Evolutionary conservation across 495 filamentous ascomycete genomes (phyloP), one percentile per base, ranked within the genome.

Genomic region (Hyaloscypha finlandica): DNA sequence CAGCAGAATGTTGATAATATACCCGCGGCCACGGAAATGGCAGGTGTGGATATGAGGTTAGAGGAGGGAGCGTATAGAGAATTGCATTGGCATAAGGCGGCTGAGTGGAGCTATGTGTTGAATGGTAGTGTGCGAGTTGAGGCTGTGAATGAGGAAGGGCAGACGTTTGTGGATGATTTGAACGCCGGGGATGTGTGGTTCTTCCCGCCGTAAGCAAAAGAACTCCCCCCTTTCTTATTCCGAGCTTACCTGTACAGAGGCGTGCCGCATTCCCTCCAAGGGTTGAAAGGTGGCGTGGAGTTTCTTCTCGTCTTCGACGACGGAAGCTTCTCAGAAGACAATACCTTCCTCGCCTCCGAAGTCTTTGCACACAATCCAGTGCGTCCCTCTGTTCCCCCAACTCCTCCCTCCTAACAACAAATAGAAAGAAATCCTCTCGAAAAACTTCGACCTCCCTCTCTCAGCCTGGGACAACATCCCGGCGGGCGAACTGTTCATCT

Each of bases 1-100:
- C 88, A 92, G 72, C 82, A 92, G 74, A 89, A 90, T 64, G 74
- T 78, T 2, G 76, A 80, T 11, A 83, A 90, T 20, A 80, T 92
- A 68, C 90, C 90, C 0, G 80, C 78, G 35, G 88, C 89, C 16
- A 87, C 77, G 9, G 81, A 81, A 60, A 90, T 93, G 86, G 89
- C 90, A 1, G 90, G 90, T 59, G 90, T 93, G 1, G 85, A 93
- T 70, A 93, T 93, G 90, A 83, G 89, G 32, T 84, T 93, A 4
- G 85, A 84, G 55, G 83, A 87, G 3, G 77, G 83, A 48, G 88
- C 81, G 0, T 91, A 91, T 68, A 83, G 89, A 2, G 89, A 92
- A 68, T 78, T 92, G 25, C 89, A 92, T 72, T 91, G 89, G 89
- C 89, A 92, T 68, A 86, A 86, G 20, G 86, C 88, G 0, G 79